Evolutionary conservation across 1,284 basidiomycete genomes (phyloP).

Genomic region (Stygiomarasmius scandens): DNA sequence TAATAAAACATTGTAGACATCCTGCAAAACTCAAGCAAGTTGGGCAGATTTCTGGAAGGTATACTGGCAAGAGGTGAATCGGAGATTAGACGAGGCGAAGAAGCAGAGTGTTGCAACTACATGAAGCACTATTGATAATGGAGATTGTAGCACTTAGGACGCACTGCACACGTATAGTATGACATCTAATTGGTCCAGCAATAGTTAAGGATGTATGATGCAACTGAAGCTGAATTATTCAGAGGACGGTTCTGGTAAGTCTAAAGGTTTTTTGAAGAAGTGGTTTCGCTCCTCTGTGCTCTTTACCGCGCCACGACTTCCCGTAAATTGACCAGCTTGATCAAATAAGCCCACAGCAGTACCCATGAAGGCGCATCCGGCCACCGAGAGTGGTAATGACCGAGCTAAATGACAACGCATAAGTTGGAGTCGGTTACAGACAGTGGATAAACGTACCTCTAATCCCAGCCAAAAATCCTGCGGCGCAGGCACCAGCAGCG

Average conservation of each 20-base stretch:
- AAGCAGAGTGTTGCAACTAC: neutral
- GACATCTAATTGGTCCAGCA: neutral
- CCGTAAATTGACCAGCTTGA: conserved; percentile 71
- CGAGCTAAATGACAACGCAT: conserved; percentile 54
- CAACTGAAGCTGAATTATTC: neutral
- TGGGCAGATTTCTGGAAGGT: conserved; percentile 63
- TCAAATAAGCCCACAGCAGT: conserved; percentile 84
- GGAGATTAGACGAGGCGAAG: conserved; percentile 33
- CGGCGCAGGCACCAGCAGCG: conserved; percentile 88
- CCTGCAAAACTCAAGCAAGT: conserved; percentile 45
- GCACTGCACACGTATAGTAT: too few species aligned
- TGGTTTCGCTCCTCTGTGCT: conserved; percentile 65
- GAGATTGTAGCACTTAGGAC: neutral
- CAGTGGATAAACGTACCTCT: conserved; percentile 56
- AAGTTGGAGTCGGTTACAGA: conserved; percentile 13
- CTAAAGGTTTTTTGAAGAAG: conserved; percentile 68
- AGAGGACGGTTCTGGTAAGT: conserved; percentile 7
- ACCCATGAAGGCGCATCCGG: conserved; percentile 80
- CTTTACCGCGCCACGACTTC: conserved; percentile 40
- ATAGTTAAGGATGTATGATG: neutral
- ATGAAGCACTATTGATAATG: neutral
- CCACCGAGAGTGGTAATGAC: conserved; percentile 84
- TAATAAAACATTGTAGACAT: conserved; percentile 53
- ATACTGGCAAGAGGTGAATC: conserved; percentile 44
- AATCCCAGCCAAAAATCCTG: conserved; percentile 88